Percentiles rank a stretch among this genome's conserved stretches.
Evolutionary conservation across 192 early-diverging fungal genomes (phyloP).

Genomic region (Mortierella alpina): DNA sequence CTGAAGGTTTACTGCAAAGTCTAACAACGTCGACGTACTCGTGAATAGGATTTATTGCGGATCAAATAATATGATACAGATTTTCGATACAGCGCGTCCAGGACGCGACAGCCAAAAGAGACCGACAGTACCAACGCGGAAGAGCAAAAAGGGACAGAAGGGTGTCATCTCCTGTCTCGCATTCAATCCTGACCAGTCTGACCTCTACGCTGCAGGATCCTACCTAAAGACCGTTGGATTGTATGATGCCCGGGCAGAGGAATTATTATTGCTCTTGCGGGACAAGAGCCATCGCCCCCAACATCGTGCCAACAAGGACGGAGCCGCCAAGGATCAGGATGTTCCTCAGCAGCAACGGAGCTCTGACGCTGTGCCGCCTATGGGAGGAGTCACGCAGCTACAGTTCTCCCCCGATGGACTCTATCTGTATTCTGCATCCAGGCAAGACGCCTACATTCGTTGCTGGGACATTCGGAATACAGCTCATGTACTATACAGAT

Average conservation of each 20-base stretch:
- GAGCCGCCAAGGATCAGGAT: not conserved
- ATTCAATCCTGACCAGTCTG: slow-evolving; percentile 72
- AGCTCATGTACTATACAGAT: slow-evolving; percentile 64
- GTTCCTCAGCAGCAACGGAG: not conserved
- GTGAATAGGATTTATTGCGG: slow-evolving; percentile 72
- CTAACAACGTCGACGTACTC: too few relatives aligned
- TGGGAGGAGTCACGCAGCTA: slow-evolving; percentile 56
- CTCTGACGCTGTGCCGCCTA: not conserved
- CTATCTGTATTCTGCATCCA: slow-evolving; percentile 75
- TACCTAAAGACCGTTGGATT: slow-evolving; percentile 77
- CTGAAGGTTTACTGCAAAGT: not conserved
- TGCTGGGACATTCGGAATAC: slow-evolving; percentile 88
- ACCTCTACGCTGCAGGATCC: slow-evolving; percentile 79
- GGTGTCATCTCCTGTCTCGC: slow-evolving; percentile 80
- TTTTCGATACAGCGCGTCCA: slow-evolving; percentile 77
- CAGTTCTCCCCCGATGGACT: slow-evolving; percentile 75
- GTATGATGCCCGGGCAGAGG: slow-evolving; percentile 66
- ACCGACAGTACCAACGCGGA: slow-evolving; percentile 68
- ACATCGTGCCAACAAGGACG: slow-evolving; percentile 1
- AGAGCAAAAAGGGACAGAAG: slow-evolving; percentile 79
- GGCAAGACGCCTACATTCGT: slow-evolving; percentile 67
- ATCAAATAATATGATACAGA: slow-evolving; percentile 71
- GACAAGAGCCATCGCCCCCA: slow-evolving; percentile 19
- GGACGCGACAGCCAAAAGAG: slow-evolving; percentile 62
- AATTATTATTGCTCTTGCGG: slow-evolving; percentile 62